phyloP scores from a whole-genome alignment of 1,139 yeast genomes.

The Taphrina deformans region DNA sequence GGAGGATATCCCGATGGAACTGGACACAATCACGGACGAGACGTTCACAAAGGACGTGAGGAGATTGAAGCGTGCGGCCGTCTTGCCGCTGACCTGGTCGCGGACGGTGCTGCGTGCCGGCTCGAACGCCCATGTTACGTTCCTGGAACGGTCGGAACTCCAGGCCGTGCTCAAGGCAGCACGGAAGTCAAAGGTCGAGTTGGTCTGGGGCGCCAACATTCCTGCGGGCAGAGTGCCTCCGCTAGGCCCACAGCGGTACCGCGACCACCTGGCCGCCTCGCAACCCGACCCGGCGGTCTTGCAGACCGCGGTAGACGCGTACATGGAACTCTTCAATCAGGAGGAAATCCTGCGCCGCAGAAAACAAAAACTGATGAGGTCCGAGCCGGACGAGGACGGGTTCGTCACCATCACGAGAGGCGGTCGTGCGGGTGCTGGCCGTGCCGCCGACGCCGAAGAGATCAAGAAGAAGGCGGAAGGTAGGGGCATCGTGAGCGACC shows the following conservation, averaged over 20 bases:
- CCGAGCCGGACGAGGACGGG: slow-evolving; percentile 42
- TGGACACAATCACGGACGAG: slow-evolving; percentile 21
- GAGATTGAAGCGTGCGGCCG: slow-evolving; percentile 35
- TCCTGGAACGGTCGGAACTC: slow-evolving; percentile 29
- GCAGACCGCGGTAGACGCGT: slow-evolving; percentile 56
- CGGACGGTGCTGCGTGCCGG: slow-evolving; percentile 25
- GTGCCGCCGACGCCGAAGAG: slow-evolving; percentile 42
- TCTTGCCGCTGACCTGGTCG: slow-evolving; percentile 12
- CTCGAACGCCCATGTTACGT: slow-evolving; percentile 30
- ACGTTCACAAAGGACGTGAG: slow-evolving; percentile 34
- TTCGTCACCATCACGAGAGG: slow-evolving; percentile 41
- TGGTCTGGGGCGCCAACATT: slow-evolving; percentile 26
- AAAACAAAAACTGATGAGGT: slow-evolving; percentile 50
- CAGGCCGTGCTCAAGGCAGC: slow-evolving; percentile 23
- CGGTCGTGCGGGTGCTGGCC: slow-evolving; percentile 49
- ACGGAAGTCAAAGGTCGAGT: neutral
- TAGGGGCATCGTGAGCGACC: slow-evolving; percentile 83
- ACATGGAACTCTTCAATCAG: slow-evolving; percentile 66
- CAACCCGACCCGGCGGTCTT: slow-evolving; percentile 52
- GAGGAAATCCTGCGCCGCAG: slow-evolving; percentile 68
- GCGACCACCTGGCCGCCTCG: neutral
- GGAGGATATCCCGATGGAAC: slow-evolving; percentile 25
- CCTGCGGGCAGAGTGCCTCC: neutral
- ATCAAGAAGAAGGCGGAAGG: slow-evolving; percentile 50
- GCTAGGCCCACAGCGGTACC: slow-evolving; percentile 22